Base-by-base conservation (phyloP, 208 protist genomes). In the Trypanosoma melophagium region DNA sequence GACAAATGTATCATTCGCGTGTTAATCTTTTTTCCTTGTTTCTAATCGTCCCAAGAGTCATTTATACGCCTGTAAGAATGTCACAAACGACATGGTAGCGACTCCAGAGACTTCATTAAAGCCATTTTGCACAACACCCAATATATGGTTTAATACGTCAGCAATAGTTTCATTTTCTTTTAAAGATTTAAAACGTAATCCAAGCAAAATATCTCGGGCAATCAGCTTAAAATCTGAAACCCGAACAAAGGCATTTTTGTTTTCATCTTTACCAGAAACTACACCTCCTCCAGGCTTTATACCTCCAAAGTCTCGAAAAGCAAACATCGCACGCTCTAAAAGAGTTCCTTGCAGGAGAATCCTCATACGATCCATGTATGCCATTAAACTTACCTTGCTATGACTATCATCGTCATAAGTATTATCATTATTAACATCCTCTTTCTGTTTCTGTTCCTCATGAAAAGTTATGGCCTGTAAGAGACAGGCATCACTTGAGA, bases 241-340 rank as follows among this genome's bases (percentile, higher is more conserved):
- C 0, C 42, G 40, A 19, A 70, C 45, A 35, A 1, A 9, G 31
- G 13, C 50, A 45, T 28, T 41, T 14, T 57, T 31, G 10, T 60
- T 44, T 40, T 60, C 55, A 0, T 16, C n/a, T 21, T 40, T 41
- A 13, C 0, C 40, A 45, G 22, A n/a, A 31, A 44, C 7, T 38
- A 25, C 28, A 7, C 57, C 12, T 16, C 54, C 28, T 12, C 21
- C 61, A 17, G 7, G 21, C n/a, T 14, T n/a, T 38, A 7, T 35
- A 40, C 55, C 65, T 35, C 53, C 65, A 56, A 70, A 70, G 28
- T 55, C 65, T 2, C 65, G 54, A 45, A 70, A 70, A 16, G 65
- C 54, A 45, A 70, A 28, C 16, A 14, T 28, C n/a, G 65, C 55
- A 8, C 65, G 54, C 54, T 62, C 65, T 0, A 12, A 5, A 10